Base-by-base conservation (phyloP, 495 filamentous ascomycete species). In the Daldinia grandis region DNA sequence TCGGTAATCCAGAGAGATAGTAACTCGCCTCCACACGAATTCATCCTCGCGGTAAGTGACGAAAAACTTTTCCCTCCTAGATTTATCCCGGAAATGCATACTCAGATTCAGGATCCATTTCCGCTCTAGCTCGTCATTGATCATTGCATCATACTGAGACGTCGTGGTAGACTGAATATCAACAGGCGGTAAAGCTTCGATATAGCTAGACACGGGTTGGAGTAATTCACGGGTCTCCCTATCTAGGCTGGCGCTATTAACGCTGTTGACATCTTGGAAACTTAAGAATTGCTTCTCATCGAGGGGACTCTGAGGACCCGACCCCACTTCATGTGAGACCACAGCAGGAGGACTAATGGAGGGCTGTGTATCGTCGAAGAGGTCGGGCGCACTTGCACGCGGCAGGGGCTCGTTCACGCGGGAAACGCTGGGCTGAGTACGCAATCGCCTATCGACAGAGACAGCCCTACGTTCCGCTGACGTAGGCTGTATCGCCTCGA, bases 41-140 rank as follows among this genome's bases (percentile, higher is more conserved):
- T 87, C 87, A 38, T 81, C 74, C 75, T 95, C 90, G 54, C 93
- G 92, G 78, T 92, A 98, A 9, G 95, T 98, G 61, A 99, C 90
- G 80, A 99, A 99, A 83, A 99, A 98, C 79, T 99, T 98, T 79
- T 98, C 95, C 40, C 96, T 88, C 59, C 92, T 93, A 10, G 95
- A 97, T 68, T 91, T 90, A 79, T 99, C 95, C 56, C 95, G 90
- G 76, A 98, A 98, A 81, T 97, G 93, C 95, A 99, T 98, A 80
- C 94, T 97, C 62, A 99, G 85, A 74, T 99, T 99, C 67, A 99
- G 84, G 63, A 98, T 98, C 95, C 95, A 99, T 77, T 88, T 89
- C 63, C 85, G 85, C 71, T 98, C 94, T 68, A 97, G 83, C 80
- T 98, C 95, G 67, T 90, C 87, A 62, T 88, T 89, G 62, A 97